Evolutionary conservation across 2,329 filamentous ascomycete genomes (phyloP).

Genomic region (Clarireedia homoeocarpa): DNA sequence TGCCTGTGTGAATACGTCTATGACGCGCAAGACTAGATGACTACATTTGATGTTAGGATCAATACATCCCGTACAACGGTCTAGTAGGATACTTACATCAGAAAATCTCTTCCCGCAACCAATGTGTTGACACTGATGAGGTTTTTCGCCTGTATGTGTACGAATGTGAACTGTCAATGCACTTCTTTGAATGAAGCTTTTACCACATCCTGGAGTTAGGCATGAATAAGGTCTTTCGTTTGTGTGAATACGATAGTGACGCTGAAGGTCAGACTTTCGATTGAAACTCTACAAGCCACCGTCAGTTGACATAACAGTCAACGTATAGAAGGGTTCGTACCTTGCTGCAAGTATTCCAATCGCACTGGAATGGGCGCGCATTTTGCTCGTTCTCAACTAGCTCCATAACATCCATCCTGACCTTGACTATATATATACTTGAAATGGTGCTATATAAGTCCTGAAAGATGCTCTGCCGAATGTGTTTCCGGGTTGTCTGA

Average conservation of each 20-base stretch:
- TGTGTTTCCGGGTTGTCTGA: no score
- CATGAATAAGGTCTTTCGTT: conserved; percentile 63
- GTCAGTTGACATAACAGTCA: conserved; percentile 7
- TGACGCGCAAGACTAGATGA: conserved; percentile 38
- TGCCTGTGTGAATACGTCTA: conserved; percentile 64
- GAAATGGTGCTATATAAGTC: neutral
- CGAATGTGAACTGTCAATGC: conserved; percentile 63
- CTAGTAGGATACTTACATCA: conserved; percentile 37
- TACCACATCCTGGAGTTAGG: conserved; percentile 51
- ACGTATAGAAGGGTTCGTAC: conserved; percentile 32
- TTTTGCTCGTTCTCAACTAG: conserved; percentile 56
- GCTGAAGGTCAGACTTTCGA: conserved; percentile 61
- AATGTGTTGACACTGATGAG: conserved; percentile 57
- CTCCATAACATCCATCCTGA: conserved; percentile 54
- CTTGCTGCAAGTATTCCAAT: conserved; percentile 56
- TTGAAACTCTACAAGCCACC: conserved; percentile 52
- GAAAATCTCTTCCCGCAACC: conserved; percentile 64
- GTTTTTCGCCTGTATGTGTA: conserved; percentile 65
- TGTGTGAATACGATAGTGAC: conserved; percentile 65
- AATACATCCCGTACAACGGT: neutral
- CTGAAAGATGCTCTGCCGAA: neutral
- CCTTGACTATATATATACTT: neutral
- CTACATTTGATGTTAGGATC: conserved; percentile 17
- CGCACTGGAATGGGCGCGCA: conserved; percentile 55
- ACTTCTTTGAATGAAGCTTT: conserved; percentile 65